These are phyloP conservation scores for Acanthochlamys bracteata DNA, from an alignment of 106 monocot species.

Conservation along the genomic window DNA sequence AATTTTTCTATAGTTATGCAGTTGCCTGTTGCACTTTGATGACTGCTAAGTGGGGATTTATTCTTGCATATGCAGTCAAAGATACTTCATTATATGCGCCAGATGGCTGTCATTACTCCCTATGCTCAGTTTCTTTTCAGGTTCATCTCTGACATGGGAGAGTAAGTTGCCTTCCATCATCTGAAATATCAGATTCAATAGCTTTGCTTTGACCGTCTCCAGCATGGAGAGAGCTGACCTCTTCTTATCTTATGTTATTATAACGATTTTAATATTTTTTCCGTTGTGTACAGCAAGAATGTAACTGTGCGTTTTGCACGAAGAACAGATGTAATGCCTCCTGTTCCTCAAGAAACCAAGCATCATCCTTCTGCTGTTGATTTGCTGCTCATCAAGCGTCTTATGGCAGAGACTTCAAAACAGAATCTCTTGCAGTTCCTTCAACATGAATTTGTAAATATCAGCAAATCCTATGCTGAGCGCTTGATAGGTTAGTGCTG, in stretches of 20 bases:
- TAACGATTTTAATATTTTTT: background rate
- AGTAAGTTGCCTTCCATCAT: too few relatives aligned
- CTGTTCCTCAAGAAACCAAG: slow-evolving; percentile 90
- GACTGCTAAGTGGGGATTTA: background rate
- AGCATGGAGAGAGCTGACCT: too few relatives aligned
- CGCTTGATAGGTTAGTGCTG: slow-evolving; percentile 75
- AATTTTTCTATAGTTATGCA: too few relatives aligned
- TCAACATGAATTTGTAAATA: slow-evolving; percentile 98
- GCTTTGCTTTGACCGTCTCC: too few relatives aligned
- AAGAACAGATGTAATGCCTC: slow-evolving; percentile 94
- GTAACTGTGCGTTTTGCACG: slow-evolving; percentile 70
- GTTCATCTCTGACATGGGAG: slow-evolving; percentile 59
- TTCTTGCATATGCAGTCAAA: slow-evolving; percentile 55
- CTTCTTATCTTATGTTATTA: background rate
- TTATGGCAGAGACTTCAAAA: slow-evolving; percentile 86
- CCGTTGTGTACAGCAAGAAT: slow-evolving; percentile 55
- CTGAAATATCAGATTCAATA: too few relatives aligned
- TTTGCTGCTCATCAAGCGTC: slow-evolving; percentile 86
- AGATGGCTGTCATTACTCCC: slow-evolving; percentile 98
- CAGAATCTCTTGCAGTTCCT: slow-evolving; percentile 87
- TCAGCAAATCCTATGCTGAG: slow-evolving; percentile 83
- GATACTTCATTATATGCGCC: slow-evolving; percentile 97
- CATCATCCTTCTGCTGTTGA: slow-evolving; percentile 99
- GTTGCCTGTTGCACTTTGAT: too few relatives aligned
- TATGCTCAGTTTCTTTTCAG: slow-evolving; percentile 89